Evolutionary conservation across 1,284 basidiomycete species (phyloP).

Genomic region (Quambalaria eucalypti): DNA sequence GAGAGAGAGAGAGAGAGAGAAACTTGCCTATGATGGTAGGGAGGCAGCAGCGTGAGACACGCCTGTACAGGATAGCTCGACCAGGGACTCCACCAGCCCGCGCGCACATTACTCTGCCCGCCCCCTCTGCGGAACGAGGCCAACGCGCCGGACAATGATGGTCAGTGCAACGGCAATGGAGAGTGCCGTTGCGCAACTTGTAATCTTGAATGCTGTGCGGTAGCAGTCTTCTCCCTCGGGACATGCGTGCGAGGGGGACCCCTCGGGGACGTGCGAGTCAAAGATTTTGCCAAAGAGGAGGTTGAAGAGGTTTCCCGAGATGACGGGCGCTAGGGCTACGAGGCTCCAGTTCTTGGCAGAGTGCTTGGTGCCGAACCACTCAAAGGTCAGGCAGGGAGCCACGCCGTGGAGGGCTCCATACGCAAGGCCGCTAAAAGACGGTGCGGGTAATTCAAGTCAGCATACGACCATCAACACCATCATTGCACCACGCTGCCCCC

Average conservation of each 20-base stretch:
- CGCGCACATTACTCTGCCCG: too few species aligned
- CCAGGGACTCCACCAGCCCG: too few species aligned
- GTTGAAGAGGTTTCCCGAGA: slow-evolving; percentile 76
- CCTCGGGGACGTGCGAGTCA: slow-evolving; percentile 19
- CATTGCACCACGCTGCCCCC: too few species aligned
- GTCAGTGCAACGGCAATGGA: slow-evolving; percentile 25
- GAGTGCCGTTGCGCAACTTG: slow-evolving; percentile 19
- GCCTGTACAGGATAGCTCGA: too few species aligned
- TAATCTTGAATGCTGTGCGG: slow-evolving; percentile 34
- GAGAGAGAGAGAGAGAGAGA: too few species aligned
- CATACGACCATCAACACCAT: too few species aligned
- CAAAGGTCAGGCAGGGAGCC: slow-evolving; percentile 66
- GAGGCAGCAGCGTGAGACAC: too few species aligned
- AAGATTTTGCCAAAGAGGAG: slow-evolving; percentile 60
- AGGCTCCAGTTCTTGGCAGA: slow-evolving; percentile 81
- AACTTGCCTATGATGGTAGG: too few species aligned
- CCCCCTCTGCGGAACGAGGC: too few species aligned
- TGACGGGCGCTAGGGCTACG: slow-evolving; percentile 63
- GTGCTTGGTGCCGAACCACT: slow-evolving; percentile 78
- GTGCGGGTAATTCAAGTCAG: too few species aligned
- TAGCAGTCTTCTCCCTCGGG: slow-evolving; percentile 42
- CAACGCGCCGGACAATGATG: slow-evolving; percentile 18
- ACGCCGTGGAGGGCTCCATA: slow-evolving; percentile 73
- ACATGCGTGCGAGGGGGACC: slow-evolving; percentile 22
- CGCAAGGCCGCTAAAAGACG: slow-evolving; percentile 61